Base-by-base conservation (phyloP, 345 rosid species). In the Gossypium herbaceum region DNA sequence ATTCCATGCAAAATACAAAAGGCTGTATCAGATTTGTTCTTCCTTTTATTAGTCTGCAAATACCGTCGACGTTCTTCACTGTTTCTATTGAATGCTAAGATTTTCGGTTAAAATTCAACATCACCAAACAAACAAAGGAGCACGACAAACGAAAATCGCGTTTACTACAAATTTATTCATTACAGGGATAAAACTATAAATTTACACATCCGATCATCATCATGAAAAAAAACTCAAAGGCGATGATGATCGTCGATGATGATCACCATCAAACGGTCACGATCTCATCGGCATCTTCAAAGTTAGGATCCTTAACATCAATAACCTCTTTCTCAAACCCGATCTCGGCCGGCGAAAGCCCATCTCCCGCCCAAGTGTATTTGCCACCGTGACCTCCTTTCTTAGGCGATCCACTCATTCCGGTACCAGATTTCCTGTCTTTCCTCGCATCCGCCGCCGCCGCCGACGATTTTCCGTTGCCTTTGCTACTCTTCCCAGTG, bases 381-480 rank as follows among this genome's bases (percentile, higher is more conserved):
- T 89, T 89, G 58, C 94, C 91, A 1, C 91, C 92, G 44, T 66
- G 90, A 48, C 94, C 94, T 61, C 90, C 90, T 74, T 90, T 90
- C 85, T 90, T 90, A 0, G 94, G 90, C 59, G 87, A 88, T 60
- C 65, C 65, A 27, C 43, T 60, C 65, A 60, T 48, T 17, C 94
- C 94, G 1, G 87, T 84, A 5, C 78, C 87, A 1, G 94, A 90
- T 77, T 76, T 88, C 85, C 85, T 73, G 61, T 84, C 92, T 51
- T 77, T 88, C 87, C 79, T 76, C 71, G 2, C 85, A 1, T 86
- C 86, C 12, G 85, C 41, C 41, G 7, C 0, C 7, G 7, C 5
- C 7, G 7, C 5, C 41, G 41, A 15, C 27, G 61, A 71, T 80
- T 58, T 79, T 12, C 12, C 69, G 12, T 52, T 68, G 68, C 58